Evolutionary conservation across 2,329 filamentous ascomycete species (phyloP), one percentile per base, ranked within the genome.

Genomic region (Aspergillus jensenii): DNA sequence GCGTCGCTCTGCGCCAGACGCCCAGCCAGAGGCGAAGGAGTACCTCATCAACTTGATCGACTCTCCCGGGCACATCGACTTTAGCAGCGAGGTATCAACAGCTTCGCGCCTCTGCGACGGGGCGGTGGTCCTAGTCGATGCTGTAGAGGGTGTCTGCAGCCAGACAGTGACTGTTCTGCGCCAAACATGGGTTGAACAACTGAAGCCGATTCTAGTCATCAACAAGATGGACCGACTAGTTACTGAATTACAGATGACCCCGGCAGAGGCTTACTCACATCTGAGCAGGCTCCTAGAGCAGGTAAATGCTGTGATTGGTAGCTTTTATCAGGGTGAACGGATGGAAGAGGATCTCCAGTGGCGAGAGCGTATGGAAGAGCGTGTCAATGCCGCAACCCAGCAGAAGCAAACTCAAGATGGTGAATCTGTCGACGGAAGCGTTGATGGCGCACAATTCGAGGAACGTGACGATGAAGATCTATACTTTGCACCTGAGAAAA

Each of bases 331-430:
- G 67, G 95, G 95, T 53, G 95, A 99, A 76, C 87, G 95, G 51
- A 99, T 99, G 95, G 95, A 98, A 73, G 93, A 98, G 66, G 93
- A 99, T 71, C 81, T 98, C 59, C 90, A 95, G 74, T 99, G 95
- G 95, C 84, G 95, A 65, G 93, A 98, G 76, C 86, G 86, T 58
- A 90, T 98, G 76, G 95, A 99, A 68, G 90, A 96, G 73, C 87
- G 89, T 61, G 86, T 93, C 47, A 90, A 85, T 59, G 89, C 89
- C 39, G 85, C 85, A 1, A 84, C 85, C 14, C 89, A 86, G 57
- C 74, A 69, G 58, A 73, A 71, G 52, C 64, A 71, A 60, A 65
- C 63, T 31, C 62, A 71, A 49, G 74, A 71, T 59, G 74, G 83
- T 52, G 78, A 80, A 45, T 81, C 78, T 55, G 80, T 83, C 5